These are phyloP conservation scores for Blepharisma japonicum DNA, from an alignment of 73 alveolate species.

Conservation along the genomic window DNA sequence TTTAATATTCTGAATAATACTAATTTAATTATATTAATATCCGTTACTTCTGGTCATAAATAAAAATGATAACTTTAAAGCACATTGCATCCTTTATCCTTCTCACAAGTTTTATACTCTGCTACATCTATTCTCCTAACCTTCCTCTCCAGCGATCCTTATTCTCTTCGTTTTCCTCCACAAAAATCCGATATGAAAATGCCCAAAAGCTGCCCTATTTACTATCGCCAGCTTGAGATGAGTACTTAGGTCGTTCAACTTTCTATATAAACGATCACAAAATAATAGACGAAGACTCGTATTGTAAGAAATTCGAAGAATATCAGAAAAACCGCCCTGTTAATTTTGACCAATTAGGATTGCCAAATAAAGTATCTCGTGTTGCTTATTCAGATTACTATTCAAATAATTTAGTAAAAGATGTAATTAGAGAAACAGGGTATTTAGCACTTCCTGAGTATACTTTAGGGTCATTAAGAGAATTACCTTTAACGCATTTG, in stretches of 20 bases:
- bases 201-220: too few relatives aligned
- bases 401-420: conserved; percentile 6
- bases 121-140: too few relatives aligned
- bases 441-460: neutral
- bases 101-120: too few relatives aligned
- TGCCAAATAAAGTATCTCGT: neutral
- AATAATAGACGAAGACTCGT: neutral
- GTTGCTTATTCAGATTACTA: conserved; percentile 10
- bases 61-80: too few relatives aligned
- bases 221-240: conserved; percentile 19
- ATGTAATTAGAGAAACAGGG: neutral
- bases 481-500: neutral
- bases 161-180: too few relatives aligned
- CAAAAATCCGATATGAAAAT: too few relatives aligned
- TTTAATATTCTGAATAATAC: too few relatives aligned
- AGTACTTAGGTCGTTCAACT: neutral
- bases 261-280: neutral
- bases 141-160: too few relatives aligned
- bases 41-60: too few relatives aligned
- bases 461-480: neutral
- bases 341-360: neutral
- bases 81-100: too few relatives aligned
- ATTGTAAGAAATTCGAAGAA: neutral
- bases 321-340: neutral
- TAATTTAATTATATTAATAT: too few relatives aligned